These are phyloP conservation scores for Solanum virginianum DNA, from an alignment of 257 asterid species.

Conservation along the genomic window DNA sequence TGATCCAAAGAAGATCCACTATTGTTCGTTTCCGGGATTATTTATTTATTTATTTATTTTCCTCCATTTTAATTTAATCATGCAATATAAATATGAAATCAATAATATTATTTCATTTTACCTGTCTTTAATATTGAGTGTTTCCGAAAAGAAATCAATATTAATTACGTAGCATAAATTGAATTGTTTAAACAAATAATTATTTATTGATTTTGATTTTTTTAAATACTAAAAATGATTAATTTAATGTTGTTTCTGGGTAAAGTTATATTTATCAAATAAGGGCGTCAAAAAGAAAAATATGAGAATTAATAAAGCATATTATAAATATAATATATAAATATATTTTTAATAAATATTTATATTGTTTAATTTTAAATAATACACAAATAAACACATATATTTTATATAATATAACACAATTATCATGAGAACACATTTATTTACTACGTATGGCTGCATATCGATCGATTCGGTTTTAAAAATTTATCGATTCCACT, in stretches of 20 bases:
- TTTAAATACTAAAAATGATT: neutral
- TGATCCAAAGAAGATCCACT: neutral
- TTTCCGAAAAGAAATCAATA: neutral
- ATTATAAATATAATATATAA: neutral
- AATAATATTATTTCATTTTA: neutral
- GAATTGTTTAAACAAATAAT: neutral
- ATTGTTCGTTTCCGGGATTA: neutral
- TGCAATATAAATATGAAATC: too few relatives aligned
- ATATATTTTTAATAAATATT: neutral
- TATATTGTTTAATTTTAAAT: rapidly evolving
- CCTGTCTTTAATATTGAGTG: neutral
- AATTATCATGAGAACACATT: too few relatives aligned
- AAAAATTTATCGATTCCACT: too few relatives aligned
- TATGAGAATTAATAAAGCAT: neutral
- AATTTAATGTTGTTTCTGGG: neutral
- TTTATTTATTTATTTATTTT: neutral
- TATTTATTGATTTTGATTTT: neutral
- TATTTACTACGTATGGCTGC: too few relatives aligned
- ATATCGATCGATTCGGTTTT: too few relatives aligned
- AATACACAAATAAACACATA: neutral
- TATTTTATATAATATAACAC: neutral
- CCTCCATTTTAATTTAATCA: neutral
- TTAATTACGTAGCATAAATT: neutral
- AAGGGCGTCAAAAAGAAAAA: neutral
- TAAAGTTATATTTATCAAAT: neutral